Evolutionary conservation across 2,329 filamentous ascomycete species (phyloP), one percentile per base, ranked within the genome.

Genomic region (Phyllosticta citriasiana): DNA sequence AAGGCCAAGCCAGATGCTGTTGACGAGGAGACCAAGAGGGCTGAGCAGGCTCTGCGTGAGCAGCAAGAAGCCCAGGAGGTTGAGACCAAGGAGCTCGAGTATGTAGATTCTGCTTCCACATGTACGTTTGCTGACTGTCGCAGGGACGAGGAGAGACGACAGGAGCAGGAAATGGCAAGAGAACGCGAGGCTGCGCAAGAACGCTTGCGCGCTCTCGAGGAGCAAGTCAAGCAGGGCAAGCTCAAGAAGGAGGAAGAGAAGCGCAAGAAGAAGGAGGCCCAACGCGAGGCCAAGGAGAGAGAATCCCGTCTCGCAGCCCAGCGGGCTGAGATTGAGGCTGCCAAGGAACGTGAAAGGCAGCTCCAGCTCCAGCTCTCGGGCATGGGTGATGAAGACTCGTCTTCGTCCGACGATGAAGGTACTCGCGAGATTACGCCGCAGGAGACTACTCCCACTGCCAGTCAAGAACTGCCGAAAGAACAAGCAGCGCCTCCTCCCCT

Each of bases 221-320:
- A 97, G 72, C 91, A 97, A 74, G 91, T 97, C 58, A 87, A 87
- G 65, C 89, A 92, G 71, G 91, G 92, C 69, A 99, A 97, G 78
- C 78, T 97, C 58, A 93, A 91, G 80, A 97, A 96, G 76, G 89
- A 95, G 67, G 94, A 99, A 73, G 94, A 97, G 77, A 97, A 96
- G 80, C 89, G 87, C 65, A 88, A 84, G 68, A 94, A 91, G 79
- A 92, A 96, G 77, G 93, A 91, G 24, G 91, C 91, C 9, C 81
- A 89, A 69, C 88, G 88, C 57, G 90, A 94, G 67, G 85, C 91
- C 7, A 93, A 91, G 74, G 90, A 96, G 68, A 92, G 95, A 72
- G 93, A 97, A 73, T 80, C 86, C 59, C 88, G 88, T 72, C 79
- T 97, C 65, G 89, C 89, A 25, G 88, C 89, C 40, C 89, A 94